Percentiles rank a stretch among this genome's conserved stretches.
Evolutionary conservation across 345 rosid species (phyloP).

Genomic region (Balakata baccata): DNA sequence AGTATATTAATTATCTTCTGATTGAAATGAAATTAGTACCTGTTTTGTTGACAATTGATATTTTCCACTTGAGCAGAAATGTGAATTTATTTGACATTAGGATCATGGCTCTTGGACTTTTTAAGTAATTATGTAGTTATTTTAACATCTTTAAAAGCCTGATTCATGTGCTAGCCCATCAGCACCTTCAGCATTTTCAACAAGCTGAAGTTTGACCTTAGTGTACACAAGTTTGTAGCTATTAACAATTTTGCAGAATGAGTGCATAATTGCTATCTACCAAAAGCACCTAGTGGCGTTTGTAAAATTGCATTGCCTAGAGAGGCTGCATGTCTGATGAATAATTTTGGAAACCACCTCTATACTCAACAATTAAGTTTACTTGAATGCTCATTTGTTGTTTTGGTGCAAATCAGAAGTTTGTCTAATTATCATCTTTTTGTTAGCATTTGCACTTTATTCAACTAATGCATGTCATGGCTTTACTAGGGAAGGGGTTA

Average conservation of each 20-base stretch:
- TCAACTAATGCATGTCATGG: neutral
- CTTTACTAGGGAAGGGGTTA: neutral
- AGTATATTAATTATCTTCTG: conserved; percentile 8
- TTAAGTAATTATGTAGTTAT: neutral
- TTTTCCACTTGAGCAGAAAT: neutral
- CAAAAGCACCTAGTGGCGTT: neutral
- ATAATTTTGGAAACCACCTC: neutral
- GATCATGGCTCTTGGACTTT: neutral
- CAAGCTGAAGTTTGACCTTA: neutral
- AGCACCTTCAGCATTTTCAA: neutral
- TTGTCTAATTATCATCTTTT: neutral
- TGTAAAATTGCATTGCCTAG: neutral
- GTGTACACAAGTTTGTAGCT: neutral
- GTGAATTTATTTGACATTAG: neutral
- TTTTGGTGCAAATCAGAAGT: neutral
- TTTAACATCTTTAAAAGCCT: too few species aligned
- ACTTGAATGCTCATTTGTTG: neutral
- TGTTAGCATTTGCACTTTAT: neutral
- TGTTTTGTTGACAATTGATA: neutral
- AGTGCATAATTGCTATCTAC: too few species aligned
- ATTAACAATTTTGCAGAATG: neutral
- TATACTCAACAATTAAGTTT: neutral
- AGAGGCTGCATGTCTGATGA: neutral
- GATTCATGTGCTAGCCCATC: too few species aligned
- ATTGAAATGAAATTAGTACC: neutral